Evolutionary conservation across 495 filamentous ascomycete species (phyloP), one percentile per base, ranked within the genome.

Genomic region (Lasiosphaeris hirsuta): DNA sequence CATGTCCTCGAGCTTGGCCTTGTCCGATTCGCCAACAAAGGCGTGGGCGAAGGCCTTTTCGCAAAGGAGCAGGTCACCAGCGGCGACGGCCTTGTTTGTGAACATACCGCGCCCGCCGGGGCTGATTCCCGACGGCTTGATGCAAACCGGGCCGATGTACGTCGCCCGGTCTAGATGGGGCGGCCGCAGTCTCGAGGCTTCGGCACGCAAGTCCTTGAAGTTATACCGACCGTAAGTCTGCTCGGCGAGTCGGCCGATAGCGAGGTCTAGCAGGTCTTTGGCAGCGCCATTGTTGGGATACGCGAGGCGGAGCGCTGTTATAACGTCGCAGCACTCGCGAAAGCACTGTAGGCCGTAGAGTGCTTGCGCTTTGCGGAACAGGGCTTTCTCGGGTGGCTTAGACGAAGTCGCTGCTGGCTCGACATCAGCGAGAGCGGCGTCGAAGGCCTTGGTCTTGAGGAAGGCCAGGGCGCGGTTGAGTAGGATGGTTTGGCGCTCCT

Each of bases 21-120:
- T 11, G 40, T 17, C 14, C 13, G 53, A 38, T 7, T 53, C 23
- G 23, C 38, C 44, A 30, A 41, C 43, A 41, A 63, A 67, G 23
- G 64, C 66, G 42, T 69, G 68, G n/a, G 60, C 64, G 51, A 85
- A 82, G 0, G 81, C 79, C 55, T 84, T 85, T 58, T 85, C 81
- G 47, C 77, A 82, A 13, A 84, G 54, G 0, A 85, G 61, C 23
- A 30, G 68, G 6, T 83, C 80, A 0, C 82, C 83, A 0, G 73
- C 73, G 46, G 75, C 67, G 46, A 86, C 73, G 9, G 61, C 71
- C 18, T 68, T 60, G 10, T 77, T 79, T 0, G 53, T 55, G 34
- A 55, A 55, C 9, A 55, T n/a, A 0, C 53, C 53, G 17, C 53
- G 53, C 14, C 53, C 52, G 8, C 41, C 53, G 11, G 41, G 33